Base-by-base conservation (phyloP, 306 rosid species). In the Begonia peltatifolia region DNA sequence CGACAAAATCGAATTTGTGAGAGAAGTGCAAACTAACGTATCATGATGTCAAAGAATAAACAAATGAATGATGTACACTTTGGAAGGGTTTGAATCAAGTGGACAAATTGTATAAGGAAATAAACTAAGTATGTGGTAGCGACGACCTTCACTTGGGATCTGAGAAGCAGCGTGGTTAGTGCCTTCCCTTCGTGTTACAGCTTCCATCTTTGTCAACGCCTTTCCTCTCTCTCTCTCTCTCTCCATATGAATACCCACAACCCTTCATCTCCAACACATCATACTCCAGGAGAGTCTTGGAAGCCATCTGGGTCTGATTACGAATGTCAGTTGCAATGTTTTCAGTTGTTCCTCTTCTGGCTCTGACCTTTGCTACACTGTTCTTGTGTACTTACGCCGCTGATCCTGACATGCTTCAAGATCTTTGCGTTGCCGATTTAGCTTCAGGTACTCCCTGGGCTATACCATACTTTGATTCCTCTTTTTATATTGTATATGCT, bases 341-440 rank as follows among this genome's bases (percentile, higher is more conserved):
- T 35, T 49, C 74, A 9, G 0, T 41, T 47, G 36, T 51, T 6
- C 11, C 47, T 2, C 61, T 77, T 9, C 25, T 71, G 30, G 50
- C 72, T 12, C 1, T 68, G 53, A 62, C 78, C 41, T 56, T 77
- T 46, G 73, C 80, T 63, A 9, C 71, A 61, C 56, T 25, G 6
- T 25, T 73, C 63, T 50, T 71, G 9, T 60, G 67, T 56, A 57
- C 67, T 50, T 23, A 66, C 43, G 59, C 71, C 12, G 77, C 93
- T 60, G 95, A 87, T 69, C 89, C 93, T 10, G 95, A 83, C 72
- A 5, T 49, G 67, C 89, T 87, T 69, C 95, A 87, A 74, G 95
- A 87, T 56, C 56, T 87, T 15, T 87, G 95, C 59, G 95, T 87
- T 1, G 95, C 95, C 30, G 82, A 83, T 73, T 74, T 68, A 56